Conservation (phyloP, 1,284 basidiomycete genomes). For the Sanguinoderma infundibulare region DNA sequence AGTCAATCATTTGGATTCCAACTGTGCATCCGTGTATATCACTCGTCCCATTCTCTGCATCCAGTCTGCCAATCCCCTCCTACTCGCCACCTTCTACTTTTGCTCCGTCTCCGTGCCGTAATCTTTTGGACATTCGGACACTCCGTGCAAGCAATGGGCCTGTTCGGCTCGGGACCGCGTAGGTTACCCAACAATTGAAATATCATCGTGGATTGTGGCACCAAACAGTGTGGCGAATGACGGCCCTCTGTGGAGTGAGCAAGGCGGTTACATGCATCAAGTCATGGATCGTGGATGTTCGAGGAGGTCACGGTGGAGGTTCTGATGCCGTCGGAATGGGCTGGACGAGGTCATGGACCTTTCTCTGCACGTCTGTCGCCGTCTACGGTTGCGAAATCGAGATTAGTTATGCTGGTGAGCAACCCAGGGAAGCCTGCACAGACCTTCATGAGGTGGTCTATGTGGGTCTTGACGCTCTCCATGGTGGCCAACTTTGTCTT, state of each 20-base stretch:
- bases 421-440: conserved; percentile 5
- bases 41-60: not conserved
- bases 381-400: conserved; percentile 44
- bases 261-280: not conserved
- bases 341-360: conserved; percentile 69
- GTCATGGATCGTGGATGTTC: not conserved
- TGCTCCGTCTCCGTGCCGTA: not conserved
- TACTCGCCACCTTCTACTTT: not conserved
- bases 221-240: not conserved
- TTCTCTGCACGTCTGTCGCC: conserved; percentile 73
- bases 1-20: conserved; percentile 12
- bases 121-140: conserved; percentile 2
- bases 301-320: conserved; percentile 9
- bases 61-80: not conserved
- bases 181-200: conserved; percentile 1
- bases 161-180: not conserved
- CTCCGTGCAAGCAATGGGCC: conserved; percentile 1
- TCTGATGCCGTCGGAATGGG: conserved; percentile 31
- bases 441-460: conserved; percentile 77
- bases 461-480: conserved; percentile 74
- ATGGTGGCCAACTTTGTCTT: conserved; percentile 66
- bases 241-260: not conserved
- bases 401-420: not conserved
- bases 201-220: not conserved
- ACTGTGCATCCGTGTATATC: conserved; percentile 22